Conservation (phyloP, 768 basidiomycete species). For the Amyloporia xantha region DNA sequence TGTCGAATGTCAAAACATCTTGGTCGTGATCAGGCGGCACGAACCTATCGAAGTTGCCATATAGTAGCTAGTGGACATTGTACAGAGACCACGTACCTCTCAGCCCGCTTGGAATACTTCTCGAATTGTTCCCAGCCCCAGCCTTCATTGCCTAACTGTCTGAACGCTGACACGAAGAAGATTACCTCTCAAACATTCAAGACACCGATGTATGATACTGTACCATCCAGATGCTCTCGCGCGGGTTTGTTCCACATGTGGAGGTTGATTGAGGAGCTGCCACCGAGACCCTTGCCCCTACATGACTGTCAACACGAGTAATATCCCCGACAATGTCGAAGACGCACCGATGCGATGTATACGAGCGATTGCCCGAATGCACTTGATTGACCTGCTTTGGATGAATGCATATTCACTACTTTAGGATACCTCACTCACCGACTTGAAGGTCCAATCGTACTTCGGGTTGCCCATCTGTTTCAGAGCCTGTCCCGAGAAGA, state of each 20-base stretch:
- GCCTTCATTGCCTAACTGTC: slow-evolving; percentile 43
- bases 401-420: neutral
- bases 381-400: slow-evolving; percentile 7
- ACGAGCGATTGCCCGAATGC: neutral
- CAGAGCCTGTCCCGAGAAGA: neutral
- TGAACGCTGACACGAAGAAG: slow-evolving; percentile 19
- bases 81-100: slow-evolving; percentile 27
- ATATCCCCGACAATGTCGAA: neutral
- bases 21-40: slow-evolving; percentile 1
- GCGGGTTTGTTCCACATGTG: slow-evolving; percentile 23
- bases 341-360: slow-evolving; percentile 4
- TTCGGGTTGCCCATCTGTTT: slow-evolving; percentile 8
- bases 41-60: slow-evolving; percentile 1
- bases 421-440: slow-evolving; percentile 8
- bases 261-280: slow-evolving; percentile 40
- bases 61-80: neutral
- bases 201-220: neutral
- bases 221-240: slow-evolving; percentile 24
- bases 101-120: slow-evolving; percentile 32
- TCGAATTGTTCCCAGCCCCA: slow-evolving; percentile 44
- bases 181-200: neutral
- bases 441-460: slow-evolving; percentile 12
- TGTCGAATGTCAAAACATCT: slow-evolving; percentile 8
- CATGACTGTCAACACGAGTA: neutral
- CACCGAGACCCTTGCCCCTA: slow-evolving; percentile 28